Conservation (phyloP, 2,329 filamentous ascomycete genomes). For the Penicillium sp. region DNA sequence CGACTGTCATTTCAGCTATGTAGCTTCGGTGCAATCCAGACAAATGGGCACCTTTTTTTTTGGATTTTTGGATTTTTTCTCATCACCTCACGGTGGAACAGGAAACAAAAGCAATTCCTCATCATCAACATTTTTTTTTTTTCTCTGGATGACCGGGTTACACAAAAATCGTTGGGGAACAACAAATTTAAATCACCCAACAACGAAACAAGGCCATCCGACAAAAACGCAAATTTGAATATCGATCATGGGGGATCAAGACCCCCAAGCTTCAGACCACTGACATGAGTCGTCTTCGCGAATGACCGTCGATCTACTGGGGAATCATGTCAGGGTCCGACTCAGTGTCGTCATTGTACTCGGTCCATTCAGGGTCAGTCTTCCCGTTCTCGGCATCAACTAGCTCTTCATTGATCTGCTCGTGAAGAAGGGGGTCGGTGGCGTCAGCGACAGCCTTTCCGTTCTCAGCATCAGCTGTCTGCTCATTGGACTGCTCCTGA, state of each 20-base stretch:
- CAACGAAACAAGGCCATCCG: not conserved
- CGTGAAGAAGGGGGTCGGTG: not conserved
- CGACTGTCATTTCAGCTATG: not conserved
- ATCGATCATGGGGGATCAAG: too few relatives aligned
- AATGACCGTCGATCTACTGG: not conserved
- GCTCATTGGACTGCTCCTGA: accelerated
- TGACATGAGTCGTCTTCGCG: not conserved
- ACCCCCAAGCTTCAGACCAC: too few relatives aligned
- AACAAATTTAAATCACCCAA: not conserved
- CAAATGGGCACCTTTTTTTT: not conserved
- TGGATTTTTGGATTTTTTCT: not conserved
- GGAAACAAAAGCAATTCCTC: not conserved
- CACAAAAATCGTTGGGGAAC: not conserved
- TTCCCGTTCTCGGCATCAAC: not conserved
- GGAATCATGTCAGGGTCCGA: not conserved
- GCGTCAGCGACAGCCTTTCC: not conserved
- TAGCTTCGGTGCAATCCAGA: not conserved
- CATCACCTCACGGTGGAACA: not conserved
- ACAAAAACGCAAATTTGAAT: not conserved
- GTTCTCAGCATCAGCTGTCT: not conserved
- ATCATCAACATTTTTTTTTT: not conserved
- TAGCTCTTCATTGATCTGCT: accelerated
- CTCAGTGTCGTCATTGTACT: not conserved
- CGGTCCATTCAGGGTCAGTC: not conserved
- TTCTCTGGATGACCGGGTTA: not conserved